These are phyloP conservation scores for Candida oleophila DNA, from an alignment of 805 yeast species.

Conservation along the genomic window DNA sequence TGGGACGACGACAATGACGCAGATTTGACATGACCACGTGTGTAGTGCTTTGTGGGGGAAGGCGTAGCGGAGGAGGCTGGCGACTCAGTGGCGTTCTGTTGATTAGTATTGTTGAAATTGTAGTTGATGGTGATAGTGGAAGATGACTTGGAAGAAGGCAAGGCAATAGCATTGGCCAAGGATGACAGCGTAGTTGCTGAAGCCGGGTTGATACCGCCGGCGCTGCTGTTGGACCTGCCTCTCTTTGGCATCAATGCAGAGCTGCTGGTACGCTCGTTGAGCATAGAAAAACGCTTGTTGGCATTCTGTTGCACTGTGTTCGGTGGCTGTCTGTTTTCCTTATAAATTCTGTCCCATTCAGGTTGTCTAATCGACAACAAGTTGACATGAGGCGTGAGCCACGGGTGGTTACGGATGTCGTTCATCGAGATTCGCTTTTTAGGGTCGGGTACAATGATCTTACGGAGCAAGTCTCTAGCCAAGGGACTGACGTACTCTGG, in stretches of 20 bases:
- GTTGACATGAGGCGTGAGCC: conserved; percentile 84
- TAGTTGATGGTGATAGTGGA: conserved; percentile 4
- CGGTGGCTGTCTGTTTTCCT: conserved; percentile 24
- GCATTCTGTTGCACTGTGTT: conserved; percentile 17
- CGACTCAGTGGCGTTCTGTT: neutral
- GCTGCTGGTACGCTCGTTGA: conserved; percentile 38
- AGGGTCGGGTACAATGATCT: conserved; percentile 84
- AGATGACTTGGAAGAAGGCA: conserved; percentile 22
- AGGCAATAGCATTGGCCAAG: conserved; percentile 50
- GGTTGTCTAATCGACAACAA: conserved; percentile 81
- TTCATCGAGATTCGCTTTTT: conserved; percentile 64
- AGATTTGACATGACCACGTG: conserved; percentile 32
- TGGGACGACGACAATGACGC: conserved; percentile 23
- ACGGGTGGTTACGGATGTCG: conserved; percentile 76
- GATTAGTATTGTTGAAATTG: conserved; percentile 1
- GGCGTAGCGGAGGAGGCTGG: conserved; percentile 11
- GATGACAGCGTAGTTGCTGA: conserved; percentile 71
- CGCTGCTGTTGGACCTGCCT: conserved; percentile 29
- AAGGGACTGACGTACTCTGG: conserved; percentile 91
- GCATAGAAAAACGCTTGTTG: conserved; percentile 46
- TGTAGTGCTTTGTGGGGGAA: conserved; percentile 19
- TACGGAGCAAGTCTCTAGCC: conserved; percentile 86
- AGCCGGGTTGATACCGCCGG: conserved; percentile 43
- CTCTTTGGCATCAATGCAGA: conserved; percentile 34
- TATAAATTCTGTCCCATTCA: conserved; percentile 77